A percentile compares a stretch with the other conserved stretches of the same genome.
Conservation (phyloP, 441 rosid genomes). For the Brassica hybrid region DNA sequence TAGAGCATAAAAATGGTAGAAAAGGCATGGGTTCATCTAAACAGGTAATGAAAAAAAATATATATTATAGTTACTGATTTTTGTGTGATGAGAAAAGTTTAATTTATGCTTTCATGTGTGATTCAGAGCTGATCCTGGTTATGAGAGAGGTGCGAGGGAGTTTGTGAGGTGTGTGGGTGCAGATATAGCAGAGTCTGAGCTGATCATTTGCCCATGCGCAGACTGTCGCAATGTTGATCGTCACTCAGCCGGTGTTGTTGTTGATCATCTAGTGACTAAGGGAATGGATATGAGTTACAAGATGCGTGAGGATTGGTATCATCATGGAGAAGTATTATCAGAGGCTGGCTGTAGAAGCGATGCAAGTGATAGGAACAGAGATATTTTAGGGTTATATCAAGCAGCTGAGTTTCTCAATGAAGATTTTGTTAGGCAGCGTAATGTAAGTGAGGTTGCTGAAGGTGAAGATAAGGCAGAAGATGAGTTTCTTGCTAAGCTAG, state of each 20-base stretch:
- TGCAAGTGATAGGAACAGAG: neutral
- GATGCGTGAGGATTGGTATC: slow-evolving; percentile 1
- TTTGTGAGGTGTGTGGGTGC: no score
- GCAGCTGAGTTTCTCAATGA: slow-evolving; percentile 5
- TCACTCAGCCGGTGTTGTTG: neutral
- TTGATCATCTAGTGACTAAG: slow-evolving; percentile 1
- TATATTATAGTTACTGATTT: no score
- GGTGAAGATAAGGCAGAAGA: neutral
- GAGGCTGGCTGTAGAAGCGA: neutral
- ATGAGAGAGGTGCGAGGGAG: no score
- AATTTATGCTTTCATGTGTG: no score
- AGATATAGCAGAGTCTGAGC: no score
- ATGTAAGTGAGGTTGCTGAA: neutral
- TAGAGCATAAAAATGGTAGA: neutral
- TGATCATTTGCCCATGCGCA: no score
- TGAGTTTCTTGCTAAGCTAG: neutral
- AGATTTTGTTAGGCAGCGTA: neutral
- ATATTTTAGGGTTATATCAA: slow-evolving; percentile 3
- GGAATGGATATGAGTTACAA: neutral
- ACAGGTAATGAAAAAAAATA: no score
- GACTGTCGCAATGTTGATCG: no score
- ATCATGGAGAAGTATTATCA: slow-evolving; percentile 12
- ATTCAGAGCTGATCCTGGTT: no score
- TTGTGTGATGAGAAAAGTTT: no score
- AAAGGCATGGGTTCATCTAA: neutral